phyloP scores from a whole-genome alignment of 202 grass and related monocot genomes.

The Panicum hallii region DNA sequence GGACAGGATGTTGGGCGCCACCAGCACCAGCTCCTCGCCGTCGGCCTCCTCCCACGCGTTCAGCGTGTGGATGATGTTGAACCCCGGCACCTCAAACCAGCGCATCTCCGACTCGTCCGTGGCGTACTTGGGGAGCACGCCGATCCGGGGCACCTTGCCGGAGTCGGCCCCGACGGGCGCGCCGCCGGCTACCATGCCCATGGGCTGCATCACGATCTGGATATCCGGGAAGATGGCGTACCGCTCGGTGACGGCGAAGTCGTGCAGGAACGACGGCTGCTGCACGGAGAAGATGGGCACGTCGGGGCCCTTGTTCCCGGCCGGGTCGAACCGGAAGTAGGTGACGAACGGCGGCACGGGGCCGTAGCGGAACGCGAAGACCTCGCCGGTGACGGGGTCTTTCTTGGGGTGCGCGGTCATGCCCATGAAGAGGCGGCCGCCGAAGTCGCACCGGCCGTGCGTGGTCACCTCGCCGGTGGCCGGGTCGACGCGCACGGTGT shows the following conservation, averaged over 20 bases:
- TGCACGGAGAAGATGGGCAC: slow-evolving; percentile 80
- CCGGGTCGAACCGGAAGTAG: slow-evolving; percentile 85
- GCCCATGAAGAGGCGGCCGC: slow-evolving; percentile 69
- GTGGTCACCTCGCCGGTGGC: slow-evolving; percentile 70
- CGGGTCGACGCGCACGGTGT: slow-evolving; percentile 63
- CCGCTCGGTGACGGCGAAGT: slow-evolving; percentile 83
- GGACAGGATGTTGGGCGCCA: slow-evolving; percentile 80
- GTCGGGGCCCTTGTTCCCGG: slow-evolving; percentile 78
- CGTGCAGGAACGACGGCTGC: slow-evolving; percentile 79
- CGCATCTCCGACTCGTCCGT: slow-evolving; percentile 77
- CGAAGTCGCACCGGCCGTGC: slow-evolving; percentile 68
- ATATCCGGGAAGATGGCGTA: slow-evolving; percentile 77
- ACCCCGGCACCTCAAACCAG: slow-evolving; percentile 82
- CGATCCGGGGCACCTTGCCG: slow-evolving; percentile 74
- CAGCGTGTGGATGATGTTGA: slow-evolving; percentile 83
- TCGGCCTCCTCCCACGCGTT: slow-evolving; percentile 88
- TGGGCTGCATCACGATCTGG: slow-evolving; percentile 94
- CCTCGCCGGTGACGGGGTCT: slow-evolving; percentile 70
- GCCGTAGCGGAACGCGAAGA: slow-evolving; percentile 84
- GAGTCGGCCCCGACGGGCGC: slow-evolving; percentile 64
- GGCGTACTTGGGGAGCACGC: slow-evolving; percentile 74
- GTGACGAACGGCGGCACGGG: slow-evolving; percentile 80
- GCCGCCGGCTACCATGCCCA: slow-evolving; percentile 77
- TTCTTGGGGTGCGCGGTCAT: slow-evolving; percentile 97
- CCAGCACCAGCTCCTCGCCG: slow-evolving; percentile 67